Evolutionary conservation across 2,329 filamentous ascomycete genomes (phyloP).

Genomic region (Metarhizium robertsii): DNA sequence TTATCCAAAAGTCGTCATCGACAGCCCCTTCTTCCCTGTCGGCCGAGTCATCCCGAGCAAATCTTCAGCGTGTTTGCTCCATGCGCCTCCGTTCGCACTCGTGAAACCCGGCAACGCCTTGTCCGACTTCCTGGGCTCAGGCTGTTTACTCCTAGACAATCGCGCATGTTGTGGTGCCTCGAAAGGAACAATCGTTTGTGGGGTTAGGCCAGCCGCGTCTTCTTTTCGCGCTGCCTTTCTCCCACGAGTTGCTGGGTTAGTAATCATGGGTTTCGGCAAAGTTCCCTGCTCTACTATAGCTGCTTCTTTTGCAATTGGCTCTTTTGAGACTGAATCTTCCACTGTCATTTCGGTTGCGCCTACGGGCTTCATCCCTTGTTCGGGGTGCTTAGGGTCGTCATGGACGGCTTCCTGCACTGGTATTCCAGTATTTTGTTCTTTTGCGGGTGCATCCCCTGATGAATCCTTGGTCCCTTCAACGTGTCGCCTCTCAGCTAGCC

Average conservation of each 20-base stretch:
- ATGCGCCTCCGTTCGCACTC: conserved; percentile 50
- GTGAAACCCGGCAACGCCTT: conserved; percentile 32
- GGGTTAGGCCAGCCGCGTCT: conserved; percentile 39
- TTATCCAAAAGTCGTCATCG: conserved; percentile 1
- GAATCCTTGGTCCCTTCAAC: not conserved
- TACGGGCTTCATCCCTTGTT: not conserved
- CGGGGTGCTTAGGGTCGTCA: not conserved
- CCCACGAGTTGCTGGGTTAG: conserved; percentile 42
- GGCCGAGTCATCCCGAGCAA: conserved; percentile 54
- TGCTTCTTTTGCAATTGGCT: not conserved
- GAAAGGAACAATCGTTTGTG: conserved; percentile 30
- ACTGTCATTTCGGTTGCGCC: not conserved
- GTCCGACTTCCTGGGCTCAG: conserved; percentile 1
- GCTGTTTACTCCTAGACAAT: not conserved
- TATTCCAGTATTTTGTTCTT: not conserved
- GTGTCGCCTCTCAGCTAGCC: not conserved
- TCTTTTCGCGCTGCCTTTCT: conserved; percentile 43
- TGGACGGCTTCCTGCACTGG: not conserved
- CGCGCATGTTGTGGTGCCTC: conserved; percentile 16
- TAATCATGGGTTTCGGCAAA: conserved; percentile 15
- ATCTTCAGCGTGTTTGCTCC: conserved; percentile 61
- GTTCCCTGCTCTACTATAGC: not conserved
- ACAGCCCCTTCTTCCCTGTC: conserved; percentile 12
- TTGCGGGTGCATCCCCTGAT: not conserved
- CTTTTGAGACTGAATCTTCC: not conserved